Evolutionary conservation across 768 basidiomycete genomes (phyloP), one percentile per base, ranked within the genome.

Genomic region (Mrakia gelida): DNA sequence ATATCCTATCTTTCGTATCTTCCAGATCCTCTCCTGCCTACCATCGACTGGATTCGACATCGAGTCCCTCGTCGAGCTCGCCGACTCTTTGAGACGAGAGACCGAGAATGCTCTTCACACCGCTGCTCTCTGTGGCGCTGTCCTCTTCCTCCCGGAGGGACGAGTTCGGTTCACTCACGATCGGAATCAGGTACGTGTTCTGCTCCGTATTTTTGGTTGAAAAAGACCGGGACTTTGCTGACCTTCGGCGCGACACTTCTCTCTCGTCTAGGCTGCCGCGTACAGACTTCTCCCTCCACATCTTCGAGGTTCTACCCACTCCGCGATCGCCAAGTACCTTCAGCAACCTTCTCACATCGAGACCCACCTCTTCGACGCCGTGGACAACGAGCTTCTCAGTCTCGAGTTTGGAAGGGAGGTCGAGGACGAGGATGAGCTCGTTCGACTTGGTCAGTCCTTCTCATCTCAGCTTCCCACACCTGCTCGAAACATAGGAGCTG

Each of bases 121-220:
- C 41, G 59, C 62, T 2, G 56, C 18, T 30, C 56, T 71, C n/a
- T 38, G 5, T 72, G 77, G 63, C 26, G 72, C 41, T 23, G 54
- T 77, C n/a, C 16, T 26, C 43, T 41, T 72, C 26, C n/a, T 43
- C 11, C 11, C 23, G 26, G 77, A 68, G 21, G 16, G n/a, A 3
- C 38, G 32, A 13, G 76, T 77, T 21, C 76, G 76, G 18, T 77
- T 73, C 34, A 18, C 59, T 16, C 76, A 77, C 45, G 76, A 77
- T 62, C 70, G 70, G 13, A 71, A n/a, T 23, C 68, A 21, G 2
- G 38, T 28, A 7, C n/a, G 59, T 59, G 2, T 21, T 13, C 23
- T 5, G 2, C 54, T 21, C 23, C 16, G 2, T 38, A 38, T 38
- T 3, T 38, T 3, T 38, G 4, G 38, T 38, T 38, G 38, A 8